Conservation (phyloP, 495 filamentous ascomycete genomes). For the Tuber aestivum region DNA sequence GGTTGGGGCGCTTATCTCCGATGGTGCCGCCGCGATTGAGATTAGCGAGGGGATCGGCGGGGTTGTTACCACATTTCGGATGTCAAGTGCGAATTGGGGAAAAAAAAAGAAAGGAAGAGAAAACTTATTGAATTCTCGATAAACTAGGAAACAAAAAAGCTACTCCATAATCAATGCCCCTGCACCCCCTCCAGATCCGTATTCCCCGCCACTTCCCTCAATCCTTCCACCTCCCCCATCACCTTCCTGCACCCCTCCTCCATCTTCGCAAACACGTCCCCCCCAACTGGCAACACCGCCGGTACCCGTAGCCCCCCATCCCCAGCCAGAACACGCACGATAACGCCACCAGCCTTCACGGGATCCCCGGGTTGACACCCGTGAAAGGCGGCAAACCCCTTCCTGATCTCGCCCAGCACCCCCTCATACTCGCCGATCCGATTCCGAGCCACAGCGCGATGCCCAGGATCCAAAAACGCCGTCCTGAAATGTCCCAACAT, state of each 20-base stretch:
- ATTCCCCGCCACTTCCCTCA: not conserved
- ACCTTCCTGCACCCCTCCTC: not conserved
- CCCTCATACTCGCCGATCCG: conserved; percentile 30
- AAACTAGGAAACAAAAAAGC: not conserved
- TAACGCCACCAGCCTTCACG: not conserved
- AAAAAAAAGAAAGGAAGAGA: not conserved
- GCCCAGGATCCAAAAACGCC: conserved; percentile 33
- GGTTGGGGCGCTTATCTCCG: too few species aligned
- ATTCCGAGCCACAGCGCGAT: conserved; percentile 25
- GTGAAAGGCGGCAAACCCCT: not conserved
- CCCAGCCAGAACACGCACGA: not conserved
- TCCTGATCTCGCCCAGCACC: not conserved
- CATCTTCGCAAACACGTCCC: not conserved
- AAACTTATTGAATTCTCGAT: not conserved
- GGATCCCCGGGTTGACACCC: not conserved
- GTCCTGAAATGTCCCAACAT: conserved; percentile 46
- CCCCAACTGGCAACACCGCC: not conserved
- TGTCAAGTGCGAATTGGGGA: too few species aligned
- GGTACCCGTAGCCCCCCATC: not conserved
- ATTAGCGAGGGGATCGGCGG: not conserved
- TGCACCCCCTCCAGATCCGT: not conserved
- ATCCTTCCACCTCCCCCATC: not conserved
- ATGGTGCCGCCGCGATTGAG: not conserved
- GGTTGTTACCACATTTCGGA: not conserved
- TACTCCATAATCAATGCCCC: not conserved